Conservation (phyloP, 176 grass and related monocot species). For the Oryza rufipogon region DNA sequence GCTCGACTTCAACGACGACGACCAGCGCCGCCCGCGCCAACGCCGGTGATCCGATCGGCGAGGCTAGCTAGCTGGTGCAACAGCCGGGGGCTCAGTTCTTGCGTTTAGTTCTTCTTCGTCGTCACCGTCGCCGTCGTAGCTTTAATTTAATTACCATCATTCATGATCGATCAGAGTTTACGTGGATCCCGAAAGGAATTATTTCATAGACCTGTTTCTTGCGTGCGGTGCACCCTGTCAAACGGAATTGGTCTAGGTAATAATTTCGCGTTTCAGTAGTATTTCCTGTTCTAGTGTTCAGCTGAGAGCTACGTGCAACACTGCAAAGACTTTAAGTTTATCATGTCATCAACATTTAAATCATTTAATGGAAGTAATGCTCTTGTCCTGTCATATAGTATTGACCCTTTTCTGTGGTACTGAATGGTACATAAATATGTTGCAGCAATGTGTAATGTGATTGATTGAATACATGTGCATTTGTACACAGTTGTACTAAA, state of each 20-base stretch:
- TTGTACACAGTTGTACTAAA: background rate
- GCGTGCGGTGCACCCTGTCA: conserved; percentile 2
- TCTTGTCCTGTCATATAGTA: conserved; percentile 28
- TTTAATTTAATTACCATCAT: conserved; percentile 1
- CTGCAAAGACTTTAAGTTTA: conserved; percentile 16
- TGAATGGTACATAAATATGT: conserved; percentile 20
- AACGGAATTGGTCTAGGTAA: conserved; percentile 57
- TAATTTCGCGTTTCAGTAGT: conserved; percentile 51
- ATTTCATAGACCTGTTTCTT: conserved; percentile 62
- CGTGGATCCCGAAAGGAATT: conserved; percentile 43
- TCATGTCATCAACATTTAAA: conserved; percentile 18
- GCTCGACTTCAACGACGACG: conserved; percentile 79
- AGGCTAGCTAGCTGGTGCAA: background rate
- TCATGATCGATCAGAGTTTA: conserved; percentile 24
- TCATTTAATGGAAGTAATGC: conserved; percentile 38
- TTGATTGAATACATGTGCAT: conserved; percentile 32
- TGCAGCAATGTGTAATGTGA: conserved; percentile 4
- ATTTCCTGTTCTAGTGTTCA: conserved; percentile 11
- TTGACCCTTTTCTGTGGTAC: conserved; percentile 14
- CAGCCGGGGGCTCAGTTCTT: background rate
- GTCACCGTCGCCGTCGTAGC: background rate
- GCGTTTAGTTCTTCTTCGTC: background rate
- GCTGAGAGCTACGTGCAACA: conserved; percentile 24
- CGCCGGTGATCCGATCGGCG: conserved; percentile 35
- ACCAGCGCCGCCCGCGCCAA: conserved; percentile 49